phyloP scores from a whole-genome alignment of 192 early-diverging fungal species.

The Backusella liffmaniae region DNA sequence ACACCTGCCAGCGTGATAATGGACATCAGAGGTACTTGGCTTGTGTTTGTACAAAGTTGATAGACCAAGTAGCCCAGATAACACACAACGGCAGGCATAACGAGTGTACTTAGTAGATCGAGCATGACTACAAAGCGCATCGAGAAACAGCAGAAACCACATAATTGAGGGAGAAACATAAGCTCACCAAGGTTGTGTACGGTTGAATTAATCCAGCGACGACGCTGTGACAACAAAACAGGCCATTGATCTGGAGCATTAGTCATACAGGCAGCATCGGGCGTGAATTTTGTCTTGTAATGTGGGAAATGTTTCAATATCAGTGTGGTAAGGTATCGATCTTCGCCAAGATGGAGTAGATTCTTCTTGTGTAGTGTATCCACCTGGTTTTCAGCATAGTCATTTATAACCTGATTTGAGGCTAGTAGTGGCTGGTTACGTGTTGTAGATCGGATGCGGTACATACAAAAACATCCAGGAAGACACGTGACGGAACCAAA shows the following conservation, averaged over 20 bases:
- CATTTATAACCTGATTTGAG: constrained; percentile 83
- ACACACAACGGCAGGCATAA: constrained; percentile 88
- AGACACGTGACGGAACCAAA: constrained; percentile 97
- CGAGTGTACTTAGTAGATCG: constrained; percentile 88
- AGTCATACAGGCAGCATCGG: constrained; percentile 91
- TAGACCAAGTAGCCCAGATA: constrained; percentile 88
- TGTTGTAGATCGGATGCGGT: constrained; percentile 87
- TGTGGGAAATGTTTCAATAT: constrained; percentile 98
- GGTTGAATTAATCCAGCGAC: constrained; percentile 99
- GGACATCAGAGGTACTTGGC: constrained; percentile 78
- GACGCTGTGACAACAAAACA: constrained; percentile 94
- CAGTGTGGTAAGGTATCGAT: constrained; percentile 94
- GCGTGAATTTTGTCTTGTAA: constrained; percentile 90
- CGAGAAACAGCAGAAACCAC: constrained; percentile 96
- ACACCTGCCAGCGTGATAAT: constrained; percentile 82
- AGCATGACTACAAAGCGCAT: constrained; percentile 97
- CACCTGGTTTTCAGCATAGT: constrained; percentile 92
- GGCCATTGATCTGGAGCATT: constrained; percentile 92
- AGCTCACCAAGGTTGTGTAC: constrained; percentile 98
- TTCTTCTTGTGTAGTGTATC: constrained; percentile 99
- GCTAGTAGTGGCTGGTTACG: constrained; percentile 89
- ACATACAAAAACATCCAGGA: constrained; percentile 99
- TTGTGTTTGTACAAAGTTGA: constrained; percentile 51
- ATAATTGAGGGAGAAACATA: constrained; percentile 87
- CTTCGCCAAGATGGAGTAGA: constrained; percentile 96